These are phyloP conservation scores for Musa troglodytarum DNA, from an alignment of 176 grass and related monocot genomes.

Conservation along the genomic window DNA sequence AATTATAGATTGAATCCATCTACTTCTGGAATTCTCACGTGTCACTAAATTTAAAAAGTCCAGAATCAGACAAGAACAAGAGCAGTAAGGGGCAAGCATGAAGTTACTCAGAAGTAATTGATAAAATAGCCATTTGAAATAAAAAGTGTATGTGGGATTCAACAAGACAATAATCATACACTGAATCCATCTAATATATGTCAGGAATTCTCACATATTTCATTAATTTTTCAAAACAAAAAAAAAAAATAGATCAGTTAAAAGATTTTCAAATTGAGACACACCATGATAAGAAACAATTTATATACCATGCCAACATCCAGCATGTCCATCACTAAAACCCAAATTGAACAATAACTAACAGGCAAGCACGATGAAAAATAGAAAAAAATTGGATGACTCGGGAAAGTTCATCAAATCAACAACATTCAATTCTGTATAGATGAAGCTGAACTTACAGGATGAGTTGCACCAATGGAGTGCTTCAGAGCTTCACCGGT, in stretches of 20 bases:
- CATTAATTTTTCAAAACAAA: background rate
- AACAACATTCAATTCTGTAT: background rate
- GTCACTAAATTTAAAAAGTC: too few relatives aligned
- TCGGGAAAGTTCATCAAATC: background rate
- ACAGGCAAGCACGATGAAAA: background rate
- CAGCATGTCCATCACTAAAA: background rate
- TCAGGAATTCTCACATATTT: background rate
- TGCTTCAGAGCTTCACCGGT: slow-evolving; percentile 83
- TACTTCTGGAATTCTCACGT: too few relatives aligned
- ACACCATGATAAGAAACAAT: background rate
- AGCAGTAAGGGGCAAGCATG: background rate
- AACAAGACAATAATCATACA: background rate
- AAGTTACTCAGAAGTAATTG: background rate
- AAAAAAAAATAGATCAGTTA: background rate
- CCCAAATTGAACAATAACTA: background rate
- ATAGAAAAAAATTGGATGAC: background rate
- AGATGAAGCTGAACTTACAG: slow-evolving; percentile 23
- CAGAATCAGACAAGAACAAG: background rate
- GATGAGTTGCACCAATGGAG: slow-evolving; percentile 70
- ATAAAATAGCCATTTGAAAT: background rate
- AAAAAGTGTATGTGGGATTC: background rate
- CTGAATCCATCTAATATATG: background rate
- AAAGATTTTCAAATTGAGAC: background rate
- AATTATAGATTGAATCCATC: too few relatives aligned
- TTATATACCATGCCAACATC: background rate